These are phyloP conservation scores for Eimeria acervulina DNA, from an alignment of 169 alveolate genomes.

Conservation along the genomic window DNA sequence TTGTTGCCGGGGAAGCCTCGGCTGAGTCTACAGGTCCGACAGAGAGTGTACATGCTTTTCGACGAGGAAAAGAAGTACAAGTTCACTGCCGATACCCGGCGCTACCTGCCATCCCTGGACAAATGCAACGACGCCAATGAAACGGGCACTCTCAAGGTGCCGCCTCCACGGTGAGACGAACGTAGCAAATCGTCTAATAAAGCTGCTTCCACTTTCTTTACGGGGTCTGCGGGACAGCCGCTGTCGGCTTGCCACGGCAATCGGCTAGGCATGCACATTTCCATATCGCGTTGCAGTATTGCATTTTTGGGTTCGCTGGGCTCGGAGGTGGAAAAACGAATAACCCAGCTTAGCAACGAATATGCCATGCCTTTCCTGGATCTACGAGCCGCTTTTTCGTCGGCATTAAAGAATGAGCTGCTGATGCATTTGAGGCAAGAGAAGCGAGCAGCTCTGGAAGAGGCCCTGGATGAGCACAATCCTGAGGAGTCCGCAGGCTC, in stretches of 20 bases:
- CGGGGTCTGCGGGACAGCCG: background rate
- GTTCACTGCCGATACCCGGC: slow-evolving; percentile 65
- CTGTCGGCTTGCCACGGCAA: background rate
- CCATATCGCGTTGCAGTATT: background rate
- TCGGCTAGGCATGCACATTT: background rate
- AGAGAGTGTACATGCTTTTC: slow-evolving; percentile 64
- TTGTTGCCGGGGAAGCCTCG: slow-evolving; percentile 78
- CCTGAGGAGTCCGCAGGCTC: background rate
- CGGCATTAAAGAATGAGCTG: slow-evolving; percentile 22
- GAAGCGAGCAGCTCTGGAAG: slow-evolving; percentile 35
- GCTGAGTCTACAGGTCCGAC: slow-evolving; percentile 73
- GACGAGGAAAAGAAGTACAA: slow-evolving; percentile 58
- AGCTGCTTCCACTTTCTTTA: background rate
- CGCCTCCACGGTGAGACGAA: slow-evolving; percentile 66
- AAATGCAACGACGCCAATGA: slow-evolving; percentile 52
- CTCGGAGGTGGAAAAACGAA: slow-evolving; percentile 63
- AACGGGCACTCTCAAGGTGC: slow-evolving; percentile 56
- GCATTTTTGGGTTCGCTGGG: slow-evolving; percentile 63
- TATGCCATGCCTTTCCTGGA: slow-evolving; percentile 55
- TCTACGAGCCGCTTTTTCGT: slow-evolving; percentile 9
- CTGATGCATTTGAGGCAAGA: slow-evolving; percentile 47
- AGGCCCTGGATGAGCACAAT: slow-evolving; percentile 30
- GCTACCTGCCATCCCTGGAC: slow-evolving; percentile 62
- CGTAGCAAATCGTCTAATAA: background rate
- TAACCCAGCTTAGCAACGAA: slow-evolving; percentile 40